These are phyloP conservation scores for Scheffersomyces illinoinensis DNA, from an alignment of 1,139 yeast genomes.

Conservation along the genomic window DNA sequence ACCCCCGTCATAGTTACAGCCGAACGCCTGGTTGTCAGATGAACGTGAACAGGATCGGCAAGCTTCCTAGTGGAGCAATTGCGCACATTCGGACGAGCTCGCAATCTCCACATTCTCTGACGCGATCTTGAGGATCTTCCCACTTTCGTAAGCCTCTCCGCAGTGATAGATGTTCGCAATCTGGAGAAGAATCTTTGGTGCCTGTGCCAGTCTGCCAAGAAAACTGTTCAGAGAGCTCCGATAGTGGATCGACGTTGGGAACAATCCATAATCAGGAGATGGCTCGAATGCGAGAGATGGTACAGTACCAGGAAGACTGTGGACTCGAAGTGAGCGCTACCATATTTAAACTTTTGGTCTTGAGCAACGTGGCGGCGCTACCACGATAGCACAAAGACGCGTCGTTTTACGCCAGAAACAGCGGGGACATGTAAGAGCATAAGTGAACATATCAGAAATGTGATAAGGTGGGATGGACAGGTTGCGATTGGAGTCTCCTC, in stretches of 20 bases:
- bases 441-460: neutral
- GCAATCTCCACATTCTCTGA: neutral
- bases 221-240: neutral
- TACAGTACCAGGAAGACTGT: no score
- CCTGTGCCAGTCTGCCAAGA: neutral
- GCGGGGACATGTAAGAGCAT: neutral
- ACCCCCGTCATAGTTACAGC: neutral
- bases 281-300: no score
- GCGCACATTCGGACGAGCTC: neutral
- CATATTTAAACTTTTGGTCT: neutral
- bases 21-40: neutral
- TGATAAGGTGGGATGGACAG: neutral
- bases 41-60: neutral
- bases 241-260: neutral
- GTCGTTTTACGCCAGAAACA: no score
- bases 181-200: neutral
- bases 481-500: neutral
- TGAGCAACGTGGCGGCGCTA: neutral
- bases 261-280: neutral
- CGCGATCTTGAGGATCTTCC: no score
- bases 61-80: neutral
- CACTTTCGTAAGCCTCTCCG: neutral
- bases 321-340: neutral
- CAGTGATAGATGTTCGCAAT: neutral
- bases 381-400: neutral